Evolutionary conservation across 2,329 filamentous ascomycete species (phyloP), one percentile per base, ranked within the genome.

Genomic region (Fusarium ambrosium): DNA sequence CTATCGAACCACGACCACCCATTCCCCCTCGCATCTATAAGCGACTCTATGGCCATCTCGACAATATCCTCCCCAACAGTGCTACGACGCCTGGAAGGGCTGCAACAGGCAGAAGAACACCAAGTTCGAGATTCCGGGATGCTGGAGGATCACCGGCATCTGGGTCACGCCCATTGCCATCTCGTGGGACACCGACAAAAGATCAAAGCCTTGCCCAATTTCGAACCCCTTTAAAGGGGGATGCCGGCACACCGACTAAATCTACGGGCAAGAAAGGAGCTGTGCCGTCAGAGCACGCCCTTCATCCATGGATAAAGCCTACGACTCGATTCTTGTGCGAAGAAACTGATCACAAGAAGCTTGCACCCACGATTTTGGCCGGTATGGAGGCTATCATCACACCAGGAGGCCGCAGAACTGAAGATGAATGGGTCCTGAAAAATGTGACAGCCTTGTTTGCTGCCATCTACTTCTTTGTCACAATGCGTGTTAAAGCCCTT

Each of bases 11-110:
- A 4, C 89, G 91, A 6, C 94, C 95, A 3, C 95, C 95, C 5
- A 93, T 95, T 63, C 92, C 92, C 56, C 95, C 94, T 1, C 89
- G 91, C 65, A 89, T 95, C 62, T 98, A 98, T 86, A 94, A 93
- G 79, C 94, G 94, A 68, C 87, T 98, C 41, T 97, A 95, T 81
- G 86, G 86, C 36, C 95, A 96, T 80, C 90, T 98, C 69, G 92
- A 96, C 76, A 91, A 90, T 65, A 92, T 92, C 45, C 86, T 98
- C 6, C 88, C 89, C 16, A 82, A 82, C 34, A 76, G 85, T 18
- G 74, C 81, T 7, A 77, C 79, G 6, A 80, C 82, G 59, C 82
- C 77, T 4, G 60, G 70, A 24, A 82, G 82, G 16, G 61, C 76
- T 27, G 72, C 73, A n/a, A 71, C 80, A 8, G 75, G 72, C 2